Evolutionary conservation across 2,329 filamentous ascomycete genomes (phyloP), one percentile per base, ranked within the genome.

Genomic region (Cryphonectria carpinicola): DNA sequence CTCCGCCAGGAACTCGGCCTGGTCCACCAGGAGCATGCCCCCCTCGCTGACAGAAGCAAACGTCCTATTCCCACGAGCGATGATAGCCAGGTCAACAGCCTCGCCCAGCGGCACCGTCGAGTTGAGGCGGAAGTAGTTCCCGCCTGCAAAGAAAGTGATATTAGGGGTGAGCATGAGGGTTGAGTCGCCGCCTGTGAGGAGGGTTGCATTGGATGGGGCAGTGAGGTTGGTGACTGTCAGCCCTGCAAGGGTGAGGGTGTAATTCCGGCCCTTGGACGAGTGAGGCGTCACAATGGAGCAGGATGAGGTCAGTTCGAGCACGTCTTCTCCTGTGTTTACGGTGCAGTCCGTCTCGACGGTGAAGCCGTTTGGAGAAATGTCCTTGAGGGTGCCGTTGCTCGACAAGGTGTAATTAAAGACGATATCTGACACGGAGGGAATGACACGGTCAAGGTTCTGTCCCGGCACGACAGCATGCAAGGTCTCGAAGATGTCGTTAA

Each of bases 251-350:
- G 83, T 81, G 1, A 90, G 80, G 0, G 84, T 87, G 76, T 89
- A 89, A 74, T 88, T 81, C 70, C 86, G 81, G 2, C 88, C 88
- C 75, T 89, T 90, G 46, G 84, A 86, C 0, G 77, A 77, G 11
- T 87, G 76, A 0, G 85, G 85, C 0, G 86, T 88, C 1, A 71
- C 77, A 1, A 88, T 70, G 3, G 77, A 77, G 74, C 86, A 88
- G 0, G 76, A 71, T 0, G 78, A 71, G 4, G 76, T 75, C 28
- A 86, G 73, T 1, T 73, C 56, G 4, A 84, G 70, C 5, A 78
- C 76, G 0, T 75, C 76, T 37, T 80, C 56, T 11, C 25, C 43
- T 6, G n/a, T 39, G 3, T 35, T n/a, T 1, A 19, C 67, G 1
- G 72, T 67, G 74, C 84, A 87, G 71, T 76, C 78, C 3, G 80